phyloP scores from a whole-genome alignment of 371 early-diverging fungal genomes.

The Mortierella sp. region DNA sequence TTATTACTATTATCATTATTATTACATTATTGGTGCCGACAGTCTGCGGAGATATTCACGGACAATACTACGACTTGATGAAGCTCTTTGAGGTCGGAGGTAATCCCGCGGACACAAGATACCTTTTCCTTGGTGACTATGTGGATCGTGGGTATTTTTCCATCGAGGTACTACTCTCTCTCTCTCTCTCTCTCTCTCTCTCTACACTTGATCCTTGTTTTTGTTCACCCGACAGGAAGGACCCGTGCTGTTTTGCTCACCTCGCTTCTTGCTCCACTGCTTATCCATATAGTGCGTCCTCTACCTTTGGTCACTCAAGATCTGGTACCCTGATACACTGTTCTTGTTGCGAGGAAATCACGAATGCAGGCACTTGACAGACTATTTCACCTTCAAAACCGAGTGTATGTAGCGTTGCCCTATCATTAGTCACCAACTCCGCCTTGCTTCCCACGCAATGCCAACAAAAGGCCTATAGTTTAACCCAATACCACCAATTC shows the following conservation, averaged over 20 bases:
- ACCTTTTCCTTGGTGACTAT: slow-evolving; percentile 97
- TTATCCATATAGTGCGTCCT: slow-evolving; percentile 83
- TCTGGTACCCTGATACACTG: slow-evolving; percentile 92
- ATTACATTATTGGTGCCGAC: slow-evolving; percentile 29
- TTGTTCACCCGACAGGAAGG: background rate
- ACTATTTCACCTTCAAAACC: slow-evolving; percentile 97
- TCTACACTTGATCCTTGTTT: too few species aligned
- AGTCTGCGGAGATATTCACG: slow-evolving; percentile 99
- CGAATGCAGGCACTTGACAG: slow-evolving; percentile 97
- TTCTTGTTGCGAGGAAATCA: slow-evolving; percentile 98
- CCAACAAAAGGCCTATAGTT: background rate
- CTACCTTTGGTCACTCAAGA: slow-evolving; percentile 90
- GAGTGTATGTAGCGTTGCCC: slow-evolving; percentile 80
- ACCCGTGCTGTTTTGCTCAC: background rate
- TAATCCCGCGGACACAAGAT: slow-evolving; percentile 87
- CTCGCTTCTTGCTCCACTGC: background rate
- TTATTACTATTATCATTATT: background rate
- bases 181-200: background rate
- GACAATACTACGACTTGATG: slow-evolving; percentile 99
- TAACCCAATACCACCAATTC: slow-evolving; percentile 9
- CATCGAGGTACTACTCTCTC: slow-evolving; percentile 70
- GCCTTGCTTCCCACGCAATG: background rate
- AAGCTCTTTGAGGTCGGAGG: slow-evolving; percentile 98
- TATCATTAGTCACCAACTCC: background rate
- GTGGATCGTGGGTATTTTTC: slow-evolving; percentile 98